phyloP scores from a whole-genome alignment of 192 early-diverging fungal species.

The Paraglomus brasilianum region DNA sequence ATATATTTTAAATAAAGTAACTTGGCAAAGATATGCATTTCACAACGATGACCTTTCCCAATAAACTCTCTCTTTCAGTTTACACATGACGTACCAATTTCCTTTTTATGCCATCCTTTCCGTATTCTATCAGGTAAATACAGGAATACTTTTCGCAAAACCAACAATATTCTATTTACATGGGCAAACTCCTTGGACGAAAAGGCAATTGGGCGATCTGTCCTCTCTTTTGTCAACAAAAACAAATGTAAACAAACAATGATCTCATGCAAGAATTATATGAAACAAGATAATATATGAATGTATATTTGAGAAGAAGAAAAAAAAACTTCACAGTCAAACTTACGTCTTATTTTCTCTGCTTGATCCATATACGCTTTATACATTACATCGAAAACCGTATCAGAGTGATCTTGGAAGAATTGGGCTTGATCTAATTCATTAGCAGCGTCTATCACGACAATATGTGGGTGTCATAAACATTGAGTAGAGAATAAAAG shows the following conservation, averaged over 20 bases:
- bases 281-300: no score
- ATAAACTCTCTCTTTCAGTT: neutral
- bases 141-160: conserved; percentile 68
- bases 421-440: conserved; percentile 74
- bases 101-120: conserved; percentile 68
- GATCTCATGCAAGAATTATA: neutral
- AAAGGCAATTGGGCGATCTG: conserved; percentile 54
- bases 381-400: conserved; percentile 64
- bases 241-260: conserved; percentile 22
- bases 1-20: conserved; percentile 20
- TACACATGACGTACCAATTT: conserved; percentile 53
- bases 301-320: no score
- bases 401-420: conserved; percentile 72
- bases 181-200: conserved; percentile 64
- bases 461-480: conserved; percentile 7
- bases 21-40: neutral
- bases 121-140: conserved; percentile 67
- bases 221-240: conserved; percentile 36
- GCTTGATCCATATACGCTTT: conserved; percentile 69
- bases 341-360: conserved; percentile 74
- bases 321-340: neutral
- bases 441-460: conserved; percentile 56
- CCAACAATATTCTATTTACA: conserved; percentile 59
- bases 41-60: neutral
- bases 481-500: conserved; percentile 6